Evolutionary conservation across 768 basidiomycete species (phyloP).

Genomic region (Hygrophorus pudorinus): DNA sequence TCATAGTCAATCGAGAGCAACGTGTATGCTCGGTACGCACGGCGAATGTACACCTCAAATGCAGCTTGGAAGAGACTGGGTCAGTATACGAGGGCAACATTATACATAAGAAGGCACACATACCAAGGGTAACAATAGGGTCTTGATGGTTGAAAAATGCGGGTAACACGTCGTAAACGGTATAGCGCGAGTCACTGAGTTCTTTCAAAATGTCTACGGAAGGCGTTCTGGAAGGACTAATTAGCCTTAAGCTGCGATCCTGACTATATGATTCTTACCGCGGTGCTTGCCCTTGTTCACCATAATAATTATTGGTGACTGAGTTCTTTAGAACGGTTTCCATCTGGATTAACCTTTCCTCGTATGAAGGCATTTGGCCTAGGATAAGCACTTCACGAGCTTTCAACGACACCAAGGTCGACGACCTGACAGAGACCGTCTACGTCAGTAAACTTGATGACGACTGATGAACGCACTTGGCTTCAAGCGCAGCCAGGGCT

Average conservation of each 20-base stretch:
- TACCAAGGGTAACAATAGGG: conserved; percentile 74
- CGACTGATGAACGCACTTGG: conserved; percentile 47
- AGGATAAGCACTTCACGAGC: conserved; percentile 96
- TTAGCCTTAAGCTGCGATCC: conserved; percentile 7
- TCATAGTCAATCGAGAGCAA: conserved; percentile 91
- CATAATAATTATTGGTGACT: conserved; percentile 81
- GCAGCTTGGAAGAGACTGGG: conserved; percentile 49
- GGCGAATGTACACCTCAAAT: conserved; percentile 91
- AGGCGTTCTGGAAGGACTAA: conserved; percentile 46
- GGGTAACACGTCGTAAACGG: conserved; percentile 94
- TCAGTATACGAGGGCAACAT: not conserved
- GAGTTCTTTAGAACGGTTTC: conserved; percentile 86
- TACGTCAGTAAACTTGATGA: not conserved
- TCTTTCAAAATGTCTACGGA: conserved; percentile 83
- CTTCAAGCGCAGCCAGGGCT: conserved; percentile 78
- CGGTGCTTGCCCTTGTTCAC: conserved; percentile 59
- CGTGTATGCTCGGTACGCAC: conserved; percentile 91
- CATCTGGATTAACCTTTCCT: conserved; percentile 91
- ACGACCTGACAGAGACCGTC: conserved; percentile 45
- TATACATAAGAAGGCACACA: conserved; percentile 16
- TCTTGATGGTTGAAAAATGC: conserved; percentile 89
- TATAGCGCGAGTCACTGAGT: conserved; percentile 91
- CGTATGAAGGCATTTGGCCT: conserved; percentile 94
- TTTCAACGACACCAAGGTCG: conserved; percentile 85
- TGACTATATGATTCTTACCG: conserved; percentile 30